Evolutionary conservation across 768 basidiomycete genomes (phyloP), one percentile per base, ranked within the genome.

Genomic region (Tephrocybe rancida): DNA sequence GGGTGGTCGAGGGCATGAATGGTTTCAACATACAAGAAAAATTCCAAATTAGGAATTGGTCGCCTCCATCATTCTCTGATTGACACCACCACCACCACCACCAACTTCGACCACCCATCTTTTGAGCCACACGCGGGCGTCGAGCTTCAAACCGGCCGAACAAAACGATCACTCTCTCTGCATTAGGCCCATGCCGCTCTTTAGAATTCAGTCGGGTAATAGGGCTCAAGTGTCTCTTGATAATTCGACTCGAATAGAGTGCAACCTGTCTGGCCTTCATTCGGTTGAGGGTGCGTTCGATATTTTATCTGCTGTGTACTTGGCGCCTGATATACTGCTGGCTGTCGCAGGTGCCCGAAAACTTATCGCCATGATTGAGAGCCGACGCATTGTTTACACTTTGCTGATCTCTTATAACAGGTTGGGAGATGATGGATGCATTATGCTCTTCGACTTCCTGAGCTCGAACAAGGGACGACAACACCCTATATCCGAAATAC

Each of bases 401-500:
- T 71, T 88, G 24, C 69, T 81, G 39, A 64, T 87, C 21, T 80
- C 82, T 6, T 73, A 82, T 50, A 88, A 86, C 61, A 60, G 70
- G 19, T 73, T 88, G 8, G 78, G 79, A 8, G 81, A 86, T 61
- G 75, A 79, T 13, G 87, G 87, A 29, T 83, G 81, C 50, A 64
- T 73, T 24, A 69, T 72, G 21, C 68, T 88, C 8, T 84, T 87
- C 62, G 66, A 67, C 16, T 87, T 81, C 61, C 70, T 88, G 6
- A 54, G 67, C 24, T 86, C 86, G 10, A 63, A 70, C 5, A 65
- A 69, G 16, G 85, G 82, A 18, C 66, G 69, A 53, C 68, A 64
- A 51, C 73, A 82, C 58, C 64, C 63, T 43, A 75, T 88, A 50
- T 67, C 70, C 1, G 81, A 85, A 59, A 80, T 88, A 27, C 78